Base-by-base conservation (phyloP, 805 yeast genomes). In the Torulaspora quercuum region DNA sequence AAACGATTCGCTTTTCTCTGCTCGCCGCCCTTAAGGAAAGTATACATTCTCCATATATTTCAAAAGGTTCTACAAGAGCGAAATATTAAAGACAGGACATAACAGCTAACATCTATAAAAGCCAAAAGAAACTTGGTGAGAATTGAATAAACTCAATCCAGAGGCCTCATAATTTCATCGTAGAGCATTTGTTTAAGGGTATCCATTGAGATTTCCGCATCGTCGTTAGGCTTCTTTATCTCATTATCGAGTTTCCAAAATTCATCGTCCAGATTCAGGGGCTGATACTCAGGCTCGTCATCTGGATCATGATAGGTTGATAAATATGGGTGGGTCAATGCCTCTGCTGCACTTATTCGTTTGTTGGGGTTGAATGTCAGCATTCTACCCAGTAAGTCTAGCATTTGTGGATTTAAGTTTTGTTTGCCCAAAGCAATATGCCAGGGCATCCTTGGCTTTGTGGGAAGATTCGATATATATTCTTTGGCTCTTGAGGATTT, bases 401-500 rank as follows among this genome's bases (percentile, higher is more conserved):
- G 56, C 3, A 73, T 78, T 32, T 60, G 40, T 2, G 79, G 76
- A 43, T 72, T 69, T 7, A 57, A 39, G 16, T 43, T 41, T 11
- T 41, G 41, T 17, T 40, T 45, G 10, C 53, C 54, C 11, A 59
- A 34, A 2, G 55, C 57, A 1, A 58, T 50, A 7, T 65, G 65
- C 50, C 67, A 65, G 2, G 76, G 68, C 2, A 78, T 63, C 49
- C 73, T 78, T 42, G 75, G 73, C 48, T 75, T 70, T 52, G 74
- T 73, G 35, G 87, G 81, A 39, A 80, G 69, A 13, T 82, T 74
- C 35, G 81, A 65, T 40, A 84, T 82, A 53, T 83, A 84, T 49
- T 83, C 90, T 49, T 83, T 71, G 3, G 92, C 92, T 33, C 88
- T 68, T 57, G 77, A 76, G 31, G 82, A 75, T 60, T 80, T 82